These are phyloP conservation scores for Podaxis rugospora DNA, from an alignment of 768 basidiomycete species.

Conservation along the genomic window DNA sequence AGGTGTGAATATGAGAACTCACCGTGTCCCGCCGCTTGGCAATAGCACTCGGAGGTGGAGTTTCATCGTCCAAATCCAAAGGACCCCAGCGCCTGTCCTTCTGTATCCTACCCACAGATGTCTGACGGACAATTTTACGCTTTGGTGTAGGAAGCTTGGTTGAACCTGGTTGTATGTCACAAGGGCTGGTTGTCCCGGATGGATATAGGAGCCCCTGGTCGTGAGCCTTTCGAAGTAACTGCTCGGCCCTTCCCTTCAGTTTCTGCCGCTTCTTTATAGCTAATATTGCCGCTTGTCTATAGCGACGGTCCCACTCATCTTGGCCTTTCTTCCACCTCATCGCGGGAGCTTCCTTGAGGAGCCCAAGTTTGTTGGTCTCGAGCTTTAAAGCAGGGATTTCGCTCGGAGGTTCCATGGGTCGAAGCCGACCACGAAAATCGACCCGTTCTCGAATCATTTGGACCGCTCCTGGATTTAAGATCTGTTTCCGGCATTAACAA, in stretches of 20 bases:
- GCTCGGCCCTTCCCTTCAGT: constrained; percentile 40
- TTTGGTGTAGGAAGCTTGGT: background rate
- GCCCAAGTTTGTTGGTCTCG: constrained; percentile 52
- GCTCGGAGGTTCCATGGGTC: constrained; percentile 58
- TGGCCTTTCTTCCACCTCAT: constrained; percentile 64
- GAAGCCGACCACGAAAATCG: constrained; percentile 49
- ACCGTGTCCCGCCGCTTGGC: constrained; percentile 68
- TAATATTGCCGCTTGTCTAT: constrained; percentile 32
- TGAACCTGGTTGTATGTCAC: background rate
- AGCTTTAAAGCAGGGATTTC: constrained; percentile 52
- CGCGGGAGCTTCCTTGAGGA: constrained; percentile 71
- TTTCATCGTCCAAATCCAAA: constrained; percentile 59
- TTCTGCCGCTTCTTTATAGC: constrained; percentile 40
- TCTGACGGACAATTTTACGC: constrained; percentile 3
- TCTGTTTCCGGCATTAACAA: background rate
- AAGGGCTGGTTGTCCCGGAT: background rate
- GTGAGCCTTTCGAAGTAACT: constrained; percentile 39
- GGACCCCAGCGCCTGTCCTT: constrained; percentile 46
- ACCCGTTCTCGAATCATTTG: constrained; percentile 73
- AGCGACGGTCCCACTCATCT: constrained; percentile 57
- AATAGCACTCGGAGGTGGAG: constrained; percentile 68
- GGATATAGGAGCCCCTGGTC: constrained; percentile 39
- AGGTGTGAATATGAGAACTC: constrained; percentile 13
- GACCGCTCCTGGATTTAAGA: constrained; percentile 23
- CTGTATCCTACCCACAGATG: constrained; percentile 28